Conservation (phyloP, 768 basidiomycete genomes). For the Mycena leptocephala region DNA sequence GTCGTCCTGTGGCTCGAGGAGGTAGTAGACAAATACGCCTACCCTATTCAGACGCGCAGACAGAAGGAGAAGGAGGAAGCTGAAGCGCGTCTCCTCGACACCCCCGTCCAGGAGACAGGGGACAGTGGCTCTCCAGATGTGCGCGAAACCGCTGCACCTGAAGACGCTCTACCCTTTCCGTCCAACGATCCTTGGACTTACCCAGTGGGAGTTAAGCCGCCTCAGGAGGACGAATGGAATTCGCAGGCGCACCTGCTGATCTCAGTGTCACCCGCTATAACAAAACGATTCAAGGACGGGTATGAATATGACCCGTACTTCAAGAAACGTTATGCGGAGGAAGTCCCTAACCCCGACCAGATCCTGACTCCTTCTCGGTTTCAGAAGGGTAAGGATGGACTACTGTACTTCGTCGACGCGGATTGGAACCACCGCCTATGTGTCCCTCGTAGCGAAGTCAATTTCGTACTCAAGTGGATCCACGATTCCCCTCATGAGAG, state of each 20-base stretch:
- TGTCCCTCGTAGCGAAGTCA: slow-evolving; percentile 38
- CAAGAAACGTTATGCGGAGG: not conserved
- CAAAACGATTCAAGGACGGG: not conserved
- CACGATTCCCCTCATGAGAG: slow-evolving; percentile 17
- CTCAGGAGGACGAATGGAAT: not conserved
- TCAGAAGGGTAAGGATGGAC: slow-evolving; percentile 5
- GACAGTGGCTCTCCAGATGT: no score
- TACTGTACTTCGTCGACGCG: slow-evolving; percentile 30
- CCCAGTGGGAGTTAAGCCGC: not conserved
- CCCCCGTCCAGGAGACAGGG: not conserved
- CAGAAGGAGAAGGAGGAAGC: not conserved
- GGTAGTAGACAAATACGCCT: not conserved
- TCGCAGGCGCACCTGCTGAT: not conserved
- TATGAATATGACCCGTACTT: slow-evolving; percentile 1
- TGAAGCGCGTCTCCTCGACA: not conserved
- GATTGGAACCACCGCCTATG: slow-evolving; percentile 23
- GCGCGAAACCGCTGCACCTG: no score
- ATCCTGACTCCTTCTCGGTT: slow-evolving; percentile 19
- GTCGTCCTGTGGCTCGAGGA: not conserved
- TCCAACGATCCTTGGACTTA: not conserved
- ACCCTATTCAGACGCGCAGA: not conserved
- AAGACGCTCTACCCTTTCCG: not conserved
- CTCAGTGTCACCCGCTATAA: not conserved
- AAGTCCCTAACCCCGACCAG: not conserved
- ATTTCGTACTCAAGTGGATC: not conserved